These are phyloP conservation scores for Wickerhamomyces rabaulensis DNA, from an alignment of 805 yeast genomes.

Conservation along the genomic window DNA sequence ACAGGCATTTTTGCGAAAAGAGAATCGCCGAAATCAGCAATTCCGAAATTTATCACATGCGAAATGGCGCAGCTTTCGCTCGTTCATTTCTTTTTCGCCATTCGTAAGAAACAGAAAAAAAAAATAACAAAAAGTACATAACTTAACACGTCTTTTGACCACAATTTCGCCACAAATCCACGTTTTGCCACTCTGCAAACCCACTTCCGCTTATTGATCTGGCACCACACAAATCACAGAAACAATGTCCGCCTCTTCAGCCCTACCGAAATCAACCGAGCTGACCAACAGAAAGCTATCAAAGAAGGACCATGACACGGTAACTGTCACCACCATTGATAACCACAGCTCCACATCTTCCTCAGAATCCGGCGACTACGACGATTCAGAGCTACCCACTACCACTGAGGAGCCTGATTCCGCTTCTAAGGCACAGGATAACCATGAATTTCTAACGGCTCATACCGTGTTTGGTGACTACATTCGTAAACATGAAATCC, in stretches of 20 bases:
- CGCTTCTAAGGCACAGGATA: not conserved
- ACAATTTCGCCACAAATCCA: no score
- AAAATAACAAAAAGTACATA: no score
- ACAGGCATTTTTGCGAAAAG: no score
- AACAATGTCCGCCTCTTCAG: not conserved
- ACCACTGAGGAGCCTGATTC: not conserved
- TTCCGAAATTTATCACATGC: not conserved
- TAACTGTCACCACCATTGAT: not conserved
- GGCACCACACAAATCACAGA: not conserved
- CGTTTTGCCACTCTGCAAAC: not conserved
- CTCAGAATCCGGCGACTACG: not conserved
- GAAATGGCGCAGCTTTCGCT: not conserved
- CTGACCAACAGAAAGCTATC: not conserved
- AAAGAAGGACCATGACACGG: not conserved
- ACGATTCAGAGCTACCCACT: not conserved
- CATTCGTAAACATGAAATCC: slow-evolving; percentile 77
- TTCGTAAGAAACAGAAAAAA: no score
- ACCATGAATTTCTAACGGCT: slow-evolving; percentile 26
- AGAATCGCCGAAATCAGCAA: not conserved
- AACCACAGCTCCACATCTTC: not conserved
- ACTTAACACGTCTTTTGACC: not conserved
- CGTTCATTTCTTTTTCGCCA: not conserved
- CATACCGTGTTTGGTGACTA: slow-evolving; percentile 45
- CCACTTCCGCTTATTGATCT: not conserved
- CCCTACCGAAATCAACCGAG: not conserved